phyloP scores from a whole-genome alignment of 495 filamentous ascomycete species.

The Xylaria longipes region DNA sequence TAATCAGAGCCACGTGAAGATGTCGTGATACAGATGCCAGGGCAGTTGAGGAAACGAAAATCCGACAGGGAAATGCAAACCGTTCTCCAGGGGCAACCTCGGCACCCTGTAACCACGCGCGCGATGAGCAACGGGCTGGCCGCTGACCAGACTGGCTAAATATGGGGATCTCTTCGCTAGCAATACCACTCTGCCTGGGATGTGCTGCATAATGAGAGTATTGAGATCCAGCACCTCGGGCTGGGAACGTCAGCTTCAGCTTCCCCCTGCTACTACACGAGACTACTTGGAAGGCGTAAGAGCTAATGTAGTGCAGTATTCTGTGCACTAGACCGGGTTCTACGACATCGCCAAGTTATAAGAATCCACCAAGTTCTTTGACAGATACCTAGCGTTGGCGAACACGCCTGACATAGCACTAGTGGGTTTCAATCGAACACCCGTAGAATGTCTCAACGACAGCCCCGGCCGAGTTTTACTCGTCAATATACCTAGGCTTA shows the following conservation, averaged over 20 bases:
- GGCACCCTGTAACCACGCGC: slow-evolving; percentile 22
- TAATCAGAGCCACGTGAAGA: slow-evolving; percentile 27
- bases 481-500: not conserved
- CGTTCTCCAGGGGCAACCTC: slow-evolving; percentile 23
- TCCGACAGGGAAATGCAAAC: slow-evolving; percentile 21
- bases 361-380: slow-evolving; percentile 1
- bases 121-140: slow-evolving; percentile 19
- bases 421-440: slow-evolving; percentile 1
- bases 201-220: slow-evolving; percentile 19
- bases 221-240: slow-evolving; percentile 27
- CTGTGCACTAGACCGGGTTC: not conserved
- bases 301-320: not conserved
- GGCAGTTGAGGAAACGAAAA: slow-evolving; percentile 19
- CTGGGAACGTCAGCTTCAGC: slow-evolving; percentile 23
- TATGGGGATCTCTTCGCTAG: slow-evolving; percentile 21
- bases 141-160: slow-evolving; percentile 23
- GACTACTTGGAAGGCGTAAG: not conserved
- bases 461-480: not conserved
- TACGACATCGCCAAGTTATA: slow-evolving; percentile 1
- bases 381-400: slow-evolving; percentile 5
- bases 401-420: not conserved
- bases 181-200: slow-evolving; percentile 21
- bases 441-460: not conserved
- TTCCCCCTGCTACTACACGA: slow-evolving; percentile 3
- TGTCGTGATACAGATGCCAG: slow-evolving; percentile 27